phyloP scores from a whole-genome alignment of 345 rosid genomes.

The Stellera chamaejasme region DNA sequence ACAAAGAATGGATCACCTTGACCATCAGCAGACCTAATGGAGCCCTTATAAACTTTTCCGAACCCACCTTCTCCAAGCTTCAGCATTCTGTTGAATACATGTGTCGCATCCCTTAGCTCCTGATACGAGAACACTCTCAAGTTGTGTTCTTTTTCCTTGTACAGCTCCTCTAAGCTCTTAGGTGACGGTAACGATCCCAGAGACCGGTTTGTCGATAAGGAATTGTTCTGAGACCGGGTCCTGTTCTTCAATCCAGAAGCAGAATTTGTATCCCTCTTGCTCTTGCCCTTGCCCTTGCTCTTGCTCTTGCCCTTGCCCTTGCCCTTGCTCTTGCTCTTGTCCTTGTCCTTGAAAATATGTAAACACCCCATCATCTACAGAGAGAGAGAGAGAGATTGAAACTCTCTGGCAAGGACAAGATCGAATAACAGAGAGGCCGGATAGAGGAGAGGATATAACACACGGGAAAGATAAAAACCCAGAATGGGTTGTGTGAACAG shows the following conservation, averaged over 20 bases:
- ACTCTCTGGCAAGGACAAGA: conserved; percentile 4
- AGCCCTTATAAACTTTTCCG: conserved; percentile 89
- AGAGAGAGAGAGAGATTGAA: neutral
- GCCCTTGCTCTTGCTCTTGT: conserved; percentile 13
- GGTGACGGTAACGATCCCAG: conserved; percentile 47
- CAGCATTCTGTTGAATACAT: conserved; percentile 50
- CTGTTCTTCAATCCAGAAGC: conserved; percentile 40
- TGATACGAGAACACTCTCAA: conserved; percentile 52
- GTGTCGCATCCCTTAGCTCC: conserved; percentile 68
- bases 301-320: conserved; percentile 13
- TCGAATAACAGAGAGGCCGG: neutral
- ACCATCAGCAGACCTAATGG: conserved; percentile 28
- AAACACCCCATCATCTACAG: too few relatives aligned
- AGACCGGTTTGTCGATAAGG: conserved; percentile 16
- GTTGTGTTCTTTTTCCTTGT: conserved; percentile 48
- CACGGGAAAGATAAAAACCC: neutral
- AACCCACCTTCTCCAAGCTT: conserved; percentile 97
- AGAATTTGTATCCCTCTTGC: conserved; percentile 29
- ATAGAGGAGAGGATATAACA: neutral
- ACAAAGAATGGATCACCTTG: conserved; percentile 36
- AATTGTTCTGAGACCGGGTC: conserved; percentile 6
- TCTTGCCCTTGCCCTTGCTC: neutral
- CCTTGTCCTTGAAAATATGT: neutral
- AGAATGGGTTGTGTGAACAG: neutral
- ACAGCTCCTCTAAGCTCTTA: conserved; percentile 48